Evolutionary conservation across 2,329 filamentous ascomycete species (phyloP).

Genomic region (Ustulina deusta): DNA sequence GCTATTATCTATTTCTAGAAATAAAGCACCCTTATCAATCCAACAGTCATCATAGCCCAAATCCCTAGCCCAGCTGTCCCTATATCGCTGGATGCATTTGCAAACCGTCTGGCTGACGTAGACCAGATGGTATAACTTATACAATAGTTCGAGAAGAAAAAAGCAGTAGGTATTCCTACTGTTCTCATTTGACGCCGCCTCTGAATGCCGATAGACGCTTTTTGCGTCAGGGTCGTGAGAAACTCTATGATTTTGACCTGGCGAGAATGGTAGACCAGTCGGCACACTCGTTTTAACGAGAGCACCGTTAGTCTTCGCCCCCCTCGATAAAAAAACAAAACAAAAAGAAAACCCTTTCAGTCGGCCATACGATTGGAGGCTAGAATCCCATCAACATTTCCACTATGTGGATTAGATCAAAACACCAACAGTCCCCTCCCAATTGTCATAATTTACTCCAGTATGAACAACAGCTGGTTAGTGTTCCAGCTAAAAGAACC

Average conservation of each 20-base stretch:
- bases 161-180: conserved; percentile 30
- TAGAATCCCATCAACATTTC: conserved; percentile 42
- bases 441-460: conserved; percentile 48
- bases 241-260: conserved; percentile 30
- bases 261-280: conserved; percentile 12
- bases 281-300: conserved; percentile 16
- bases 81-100: conserved; percentile 35
- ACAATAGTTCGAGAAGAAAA: conserved; percentile 38
- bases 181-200: conserved; percentile 41
- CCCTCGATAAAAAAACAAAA: conserved; percentile 17
- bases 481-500: conserved; percentile 45
- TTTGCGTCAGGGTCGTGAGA: conserved; percentile 37
- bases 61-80: conserved; percentile 32
- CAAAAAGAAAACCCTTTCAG: conserved; percentile 21
- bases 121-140: conserved; percentile 40
- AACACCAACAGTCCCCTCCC: conserved; percentile 49
- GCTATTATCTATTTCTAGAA: conserved; percentile 29
- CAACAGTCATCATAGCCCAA: conserved; percentile 35
- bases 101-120: conserved; percentile 21
- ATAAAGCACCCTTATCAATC: conserved; percentile 31
- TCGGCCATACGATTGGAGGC: conserved; percentile 37
- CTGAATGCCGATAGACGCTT: conserved; percentile 43
- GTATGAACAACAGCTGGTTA: conserved; percentile 46
- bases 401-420: conserved; percentile 48
- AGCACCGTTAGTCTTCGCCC: conserved; percentile 23